These are phyloP conservation scores for Psophocarpus tetragonolobus DNA, from an alignment of 306 rosid species.

Conservation along the genomic window DNA sequence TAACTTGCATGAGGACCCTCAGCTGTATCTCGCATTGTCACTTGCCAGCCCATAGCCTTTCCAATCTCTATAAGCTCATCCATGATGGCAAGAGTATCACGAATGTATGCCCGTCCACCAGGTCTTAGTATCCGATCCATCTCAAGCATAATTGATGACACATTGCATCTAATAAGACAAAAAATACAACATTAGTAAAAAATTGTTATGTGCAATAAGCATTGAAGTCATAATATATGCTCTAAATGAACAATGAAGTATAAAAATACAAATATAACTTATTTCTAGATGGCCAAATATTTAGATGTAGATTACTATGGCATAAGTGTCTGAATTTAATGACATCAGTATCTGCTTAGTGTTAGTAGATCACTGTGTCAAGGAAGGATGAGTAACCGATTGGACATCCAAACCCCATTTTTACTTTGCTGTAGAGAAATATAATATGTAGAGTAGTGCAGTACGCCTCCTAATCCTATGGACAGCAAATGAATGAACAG, in stretches of 20 bases:
- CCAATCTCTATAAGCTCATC: constrained; percentile 74
- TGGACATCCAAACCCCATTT: background rate
- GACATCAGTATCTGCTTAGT: background rate
- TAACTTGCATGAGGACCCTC: constrained; percentile 97
- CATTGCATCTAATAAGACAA: constrained; percentile 60
- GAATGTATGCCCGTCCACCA: constrained; percentile 77
- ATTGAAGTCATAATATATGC: background rate
- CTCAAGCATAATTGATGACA: constrained; percentile 87
- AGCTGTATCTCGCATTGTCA: constrained; percentile 64
- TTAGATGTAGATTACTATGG: background rate
- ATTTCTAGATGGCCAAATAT: background rate
- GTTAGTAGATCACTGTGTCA: background rate
- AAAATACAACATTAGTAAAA: constrained; percentile 14
- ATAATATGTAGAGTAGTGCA: background rate
- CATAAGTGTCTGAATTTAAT: background rate
- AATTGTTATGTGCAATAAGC: background rate
- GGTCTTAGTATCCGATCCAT: constrained; percentile 94
- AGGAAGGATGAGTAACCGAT: background rate
- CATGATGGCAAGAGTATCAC: constrained; percentile 77
- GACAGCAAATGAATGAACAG: background rate
- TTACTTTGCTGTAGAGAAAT: background rate
- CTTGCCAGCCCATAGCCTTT: constrained; percentile 79
- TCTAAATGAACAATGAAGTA: background rate
- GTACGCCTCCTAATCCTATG: background rate
- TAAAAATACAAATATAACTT: background rate